A percentile compares a stretch with the other conserved stretches of the same genome.
These are phyloP conservation scores for Globisporangium uncinulatum DNA, from an alignment of 352 stramenopile species.

Conservation along the genomic window DNA sequence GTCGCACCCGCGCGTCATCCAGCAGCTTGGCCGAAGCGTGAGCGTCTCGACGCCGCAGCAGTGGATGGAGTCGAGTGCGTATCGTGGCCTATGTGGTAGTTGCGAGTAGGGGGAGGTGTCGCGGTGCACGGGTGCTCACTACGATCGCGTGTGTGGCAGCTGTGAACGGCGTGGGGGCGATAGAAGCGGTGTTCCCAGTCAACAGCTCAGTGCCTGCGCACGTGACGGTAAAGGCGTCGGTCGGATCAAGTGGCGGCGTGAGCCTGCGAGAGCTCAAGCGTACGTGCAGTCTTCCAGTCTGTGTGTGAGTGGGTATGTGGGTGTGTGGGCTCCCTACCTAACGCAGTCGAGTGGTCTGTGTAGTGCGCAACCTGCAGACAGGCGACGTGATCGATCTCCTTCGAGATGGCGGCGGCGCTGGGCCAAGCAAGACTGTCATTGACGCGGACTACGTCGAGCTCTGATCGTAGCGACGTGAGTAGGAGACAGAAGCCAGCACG, in stretches of 20 bases:
- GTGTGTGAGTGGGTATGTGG: background rate
- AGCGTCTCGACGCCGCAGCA: slow-evolving; percentile 50
- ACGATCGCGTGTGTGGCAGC: slow-evolving; percentile 18
- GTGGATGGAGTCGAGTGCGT: slow-evolving; percentile 75
- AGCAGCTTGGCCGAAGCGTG: slow-evolving; percentile 40
- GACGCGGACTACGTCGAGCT: slow-evolving; percentile 74
- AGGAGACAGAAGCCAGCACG: background rate
- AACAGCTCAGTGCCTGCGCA: slow-evolving; percentile 27
- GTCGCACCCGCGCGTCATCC: slow-evolving; percentile 37
- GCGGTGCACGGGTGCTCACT: slow-evolving; percentile 2
- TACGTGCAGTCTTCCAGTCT: slow-evolving; percentile 20
- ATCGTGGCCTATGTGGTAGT: background rate
- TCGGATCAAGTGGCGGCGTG: slow-evolving; percentile 31
- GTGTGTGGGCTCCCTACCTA: background rate
- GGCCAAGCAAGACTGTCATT: slow-evolving; percentile 48
- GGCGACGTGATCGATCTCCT: slow-evolving; percentile 66
- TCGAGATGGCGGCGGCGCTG: slow-evolving; percentile 28
- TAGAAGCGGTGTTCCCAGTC: slow-evolving; percentile 67
- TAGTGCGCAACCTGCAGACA: slow-evolving; percentile 51
- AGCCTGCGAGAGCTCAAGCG: slow-evolving; percentile 59
- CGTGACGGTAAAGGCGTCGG: slow-evolving; percentile 49
- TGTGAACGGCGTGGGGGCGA: slow-evolving; percentile 54
- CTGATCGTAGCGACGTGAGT: slow-evolving; percentile 12
- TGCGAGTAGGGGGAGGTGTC: too few species aligned
- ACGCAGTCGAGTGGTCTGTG: background rate